These are phyloP conservation scores for Cyberlindnera euphorbiae DNA, from an alignment of 805 yeast species.

Conservation along the genomic window DNA sequence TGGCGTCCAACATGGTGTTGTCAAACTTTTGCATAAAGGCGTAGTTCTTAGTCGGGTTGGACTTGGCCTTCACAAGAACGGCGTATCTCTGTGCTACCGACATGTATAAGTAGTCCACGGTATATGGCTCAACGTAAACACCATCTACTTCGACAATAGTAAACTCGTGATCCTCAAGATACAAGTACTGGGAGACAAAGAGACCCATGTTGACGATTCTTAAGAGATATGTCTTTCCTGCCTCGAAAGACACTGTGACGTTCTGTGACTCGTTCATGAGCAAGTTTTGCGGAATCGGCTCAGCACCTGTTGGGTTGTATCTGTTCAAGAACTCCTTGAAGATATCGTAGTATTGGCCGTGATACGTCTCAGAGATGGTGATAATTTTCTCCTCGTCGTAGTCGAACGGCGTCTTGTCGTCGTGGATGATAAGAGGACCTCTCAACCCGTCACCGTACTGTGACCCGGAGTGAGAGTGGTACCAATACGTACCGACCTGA, in stretches of 20 bases:
- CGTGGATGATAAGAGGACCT: slow-evolving; percentile 63
- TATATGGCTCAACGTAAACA: slow-evolving; percentile 53
- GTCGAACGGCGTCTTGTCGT: slow-evolving; percentile 42
- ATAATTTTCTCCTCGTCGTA: slow-evolving; percentile 60
- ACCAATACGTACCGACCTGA: slow-evolving; percentile 81
- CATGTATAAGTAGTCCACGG: slow-evolving; percentile 51
- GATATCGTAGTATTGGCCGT: slow-evolving; percentile 44
- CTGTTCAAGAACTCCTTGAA: slow-evolving; percentile 47
- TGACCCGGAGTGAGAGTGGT: slow-evolving; percentile 72
- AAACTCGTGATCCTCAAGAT: slow-evolving; percentile 66
- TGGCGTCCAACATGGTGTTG: slow-evolving; percentile 59
- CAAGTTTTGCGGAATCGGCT: slow-evolving; percentile 68
- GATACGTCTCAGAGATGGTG: slow-evolving; percentile 62
- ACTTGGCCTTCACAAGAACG: slow-evolving; percentile 57
- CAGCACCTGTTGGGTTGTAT: slow-evolving; percentile 82
- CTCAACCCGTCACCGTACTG: slow-evolving; percentile 79
- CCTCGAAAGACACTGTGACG: slow-evolving; percentile 48
- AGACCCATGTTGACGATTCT: slow-evolving; percentile 65
- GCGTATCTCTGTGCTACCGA: slow-evolving; percentile 82
- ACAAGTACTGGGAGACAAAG: slow-evolving; percentile 68
- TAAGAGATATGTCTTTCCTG: slow-evolving; percentile 57
- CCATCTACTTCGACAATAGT: slow-evolving; percentile 76
- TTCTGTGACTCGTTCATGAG: slow-evolving; percentile 63
- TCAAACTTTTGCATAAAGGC: slow-evolving; percentile 62
- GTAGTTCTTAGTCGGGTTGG: slow-evolving; percentile 40